Percentiles rank a stretch among this genome's conserved stretches.
phyloP scores from a whole-genome alignment of 441 rosid species.

The Croton laevigatus region DNA sequence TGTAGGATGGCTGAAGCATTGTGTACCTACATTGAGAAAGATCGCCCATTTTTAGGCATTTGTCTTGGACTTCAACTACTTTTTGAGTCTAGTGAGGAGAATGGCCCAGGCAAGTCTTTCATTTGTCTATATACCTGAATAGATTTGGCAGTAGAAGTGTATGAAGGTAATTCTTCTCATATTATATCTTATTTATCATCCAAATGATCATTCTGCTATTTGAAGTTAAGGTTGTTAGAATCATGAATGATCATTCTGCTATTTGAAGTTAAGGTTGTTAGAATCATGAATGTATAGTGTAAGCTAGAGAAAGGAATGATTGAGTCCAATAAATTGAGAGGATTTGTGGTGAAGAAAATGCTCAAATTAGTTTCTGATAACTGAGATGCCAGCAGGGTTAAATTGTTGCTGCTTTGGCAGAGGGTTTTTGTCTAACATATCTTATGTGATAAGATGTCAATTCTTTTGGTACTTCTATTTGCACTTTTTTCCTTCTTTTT shows the following conservation, averaged over 20 bases:
- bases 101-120: slow-evolving; percentile 64
- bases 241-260: neutral
- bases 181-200: neutral
- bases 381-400: neutral
- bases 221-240: neutral
- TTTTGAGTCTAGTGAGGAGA: slow-evolving; percentile 86
- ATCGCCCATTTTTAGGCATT: slow-evolving; percentile 93
- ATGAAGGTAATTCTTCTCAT: neutral
- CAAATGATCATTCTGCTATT: neutral
- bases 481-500: neutral
- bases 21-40: slow-evolving; percentile 63
- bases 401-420: neutral
- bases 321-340: neutral
- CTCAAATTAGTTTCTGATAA: neutral
- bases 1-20: slow-evolving; percentile 91
- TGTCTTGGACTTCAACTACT: slow-evolving; percentile 95
- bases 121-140: neutral
- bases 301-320: neutral
- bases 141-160: neutral
- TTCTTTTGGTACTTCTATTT: neutral
- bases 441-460: neutral
- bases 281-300: neutral
- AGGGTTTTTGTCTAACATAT: neutral
- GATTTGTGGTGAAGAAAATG: neutral
- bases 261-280: neutral